These are phyloP conservation scores for Cordyceps pruinosa DNA, from an alignment of 2,329 filamentous ascomycete species.

Conservation along the genomic window DNA sequence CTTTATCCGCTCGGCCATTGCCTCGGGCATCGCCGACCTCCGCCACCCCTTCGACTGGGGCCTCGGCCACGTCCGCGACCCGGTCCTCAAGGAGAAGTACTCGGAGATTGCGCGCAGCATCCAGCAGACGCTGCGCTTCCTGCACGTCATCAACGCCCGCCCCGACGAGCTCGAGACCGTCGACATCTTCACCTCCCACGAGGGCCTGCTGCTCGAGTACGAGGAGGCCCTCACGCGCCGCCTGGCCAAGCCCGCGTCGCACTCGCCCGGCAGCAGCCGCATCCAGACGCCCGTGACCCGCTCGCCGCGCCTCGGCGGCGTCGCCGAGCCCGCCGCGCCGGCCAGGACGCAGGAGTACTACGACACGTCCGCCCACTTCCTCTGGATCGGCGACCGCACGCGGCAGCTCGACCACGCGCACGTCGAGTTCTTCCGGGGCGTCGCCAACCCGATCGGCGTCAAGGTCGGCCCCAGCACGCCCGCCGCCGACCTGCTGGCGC, in stretches of 20 bases:
- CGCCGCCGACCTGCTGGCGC: slow-evolving; percentile 63
- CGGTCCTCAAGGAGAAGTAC: slow-evolving; percentile 79
- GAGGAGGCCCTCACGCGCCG: slow-evolving; percentile 79
- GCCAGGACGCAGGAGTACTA: slow-evolving; percentile 62
- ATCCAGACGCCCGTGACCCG: slow-evolving; percentile 21
- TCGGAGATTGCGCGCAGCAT: slow-evolving; percentile 76
- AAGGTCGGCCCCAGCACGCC: slow-evolving; percentile 90
- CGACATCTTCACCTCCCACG: slow-evolving; percentile 92
- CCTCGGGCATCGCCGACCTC: slow-evolving; percentile 86
- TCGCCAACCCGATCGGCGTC: slow-evolving; percentile 92
- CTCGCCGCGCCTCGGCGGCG: slow-evolving; percentile 17
- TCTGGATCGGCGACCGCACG: slow-evolving; percentile 97
- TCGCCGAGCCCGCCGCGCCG: slow-evolving; percentile 14
- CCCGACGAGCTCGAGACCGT: slow-evolving; percentile 81
- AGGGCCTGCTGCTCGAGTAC: slow-evolving; percentile 89
- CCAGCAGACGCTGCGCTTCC: slow-evolving; percentile 86
- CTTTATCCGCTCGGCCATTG: slow-evolving; percentile 76
- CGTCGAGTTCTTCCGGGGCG: slow-evolving; percentile 94
- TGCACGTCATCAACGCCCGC: slow-evolving; percentile 85
- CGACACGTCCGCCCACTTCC: slow-evolving; percentile 91
- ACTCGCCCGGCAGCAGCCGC: slow-evolving; percentile 22
- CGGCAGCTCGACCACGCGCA: slow-evolving; percentile 89
- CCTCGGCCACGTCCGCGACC: slow-evolving; percentile 82
- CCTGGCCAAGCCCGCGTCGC: slow-evolving; percentile 55
- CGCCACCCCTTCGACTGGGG: slow-evolving; percentile 94